Conservation (phyloP, 2,329 filamentous ascomycete genomes). For the Xylaria sp. region DNA sequence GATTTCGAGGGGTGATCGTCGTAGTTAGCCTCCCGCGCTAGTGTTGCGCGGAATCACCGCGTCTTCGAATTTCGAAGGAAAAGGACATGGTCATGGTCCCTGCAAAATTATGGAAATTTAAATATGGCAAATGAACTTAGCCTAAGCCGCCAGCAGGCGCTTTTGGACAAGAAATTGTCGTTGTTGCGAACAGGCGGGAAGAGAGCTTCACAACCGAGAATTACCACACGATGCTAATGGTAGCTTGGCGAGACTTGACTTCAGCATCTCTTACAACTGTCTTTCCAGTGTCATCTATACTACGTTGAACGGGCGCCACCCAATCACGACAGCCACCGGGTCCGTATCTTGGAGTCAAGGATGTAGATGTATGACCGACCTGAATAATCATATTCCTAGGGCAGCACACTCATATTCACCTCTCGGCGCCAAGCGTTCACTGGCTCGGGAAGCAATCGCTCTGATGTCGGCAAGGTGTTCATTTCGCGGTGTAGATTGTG, state of each 20-base stretch:
- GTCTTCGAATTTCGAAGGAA: conserved; percentile 6
- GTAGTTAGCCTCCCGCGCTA: not conserved
- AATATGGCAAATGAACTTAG: conserved; percentile 2
- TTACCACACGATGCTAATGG: not conserved
- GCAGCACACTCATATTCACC: not conserved
- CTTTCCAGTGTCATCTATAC: not conserved
- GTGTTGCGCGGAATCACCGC: not conserved
- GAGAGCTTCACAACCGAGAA: conserved; percentile 2
- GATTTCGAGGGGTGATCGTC: conserved; percentile 28
- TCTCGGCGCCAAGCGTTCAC: not conserved
- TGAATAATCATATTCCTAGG: not conserved
- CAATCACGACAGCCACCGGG: conserved; percentile 5
- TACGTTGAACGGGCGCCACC: not conserved
- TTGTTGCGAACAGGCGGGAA: not conserved
- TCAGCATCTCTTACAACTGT: not conserved
- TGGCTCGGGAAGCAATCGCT: conserved; percentile 5
- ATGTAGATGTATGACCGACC: not conserved
- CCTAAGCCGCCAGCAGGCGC: not conserved
- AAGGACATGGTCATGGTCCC: not conserved
- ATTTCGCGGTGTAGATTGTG: not conserved
- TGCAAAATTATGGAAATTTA: not conserved
- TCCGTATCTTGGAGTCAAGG: not conserved
- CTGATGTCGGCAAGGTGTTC: not conserved
- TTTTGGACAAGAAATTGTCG: not conserved
- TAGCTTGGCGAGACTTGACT: conserved; percentile 5